These are phyloP conservation scores for Polyporus tsugae DNA, from an alignment of 1,284 basidiomycete species.

Conservation along the genomic window DNA sequence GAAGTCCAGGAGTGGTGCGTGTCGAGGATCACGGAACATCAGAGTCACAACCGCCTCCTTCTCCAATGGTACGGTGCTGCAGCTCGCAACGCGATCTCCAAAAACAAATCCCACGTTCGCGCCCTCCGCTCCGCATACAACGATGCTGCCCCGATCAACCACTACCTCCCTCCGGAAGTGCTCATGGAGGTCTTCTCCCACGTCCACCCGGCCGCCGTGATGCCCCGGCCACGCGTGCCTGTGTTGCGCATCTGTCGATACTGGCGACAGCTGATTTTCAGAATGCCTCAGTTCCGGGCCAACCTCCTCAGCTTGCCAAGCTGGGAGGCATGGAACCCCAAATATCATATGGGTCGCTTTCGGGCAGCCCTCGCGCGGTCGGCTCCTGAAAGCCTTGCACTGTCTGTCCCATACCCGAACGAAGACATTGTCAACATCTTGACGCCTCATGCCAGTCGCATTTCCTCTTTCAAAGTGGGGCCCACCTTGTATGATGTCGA, in stretches of 20 bases:
- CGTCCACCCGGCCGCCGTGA: background rate
- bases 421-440: background rate
- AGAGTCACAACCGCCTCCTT: background rate
- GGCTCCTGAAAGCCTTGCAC: background rate
- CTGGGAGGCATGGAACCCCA: background rate
- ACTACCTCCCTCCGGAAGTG: conserved; percentile 2
- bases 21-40: background rate
- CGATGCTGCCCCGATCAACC: background rate
- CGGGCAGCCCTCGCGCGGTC: background rate
- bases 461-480: background rate
- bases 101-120: background rate
- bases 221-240: background rate
- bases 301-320: background rate
- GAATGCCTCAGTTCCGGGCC: conserved; percentile 3
- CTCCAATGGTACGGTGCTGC: background rate
- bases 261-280: conserved; percentile 1
- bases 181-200: conserved; percentile 9
- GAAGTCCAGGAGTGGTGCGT: background rate
- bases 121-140: conserved; percentile 10
- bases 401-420: background rate
- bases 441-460: background rate
- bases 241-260: conserved; percentile 8
- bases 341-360: background rate
- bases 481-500: background rate
- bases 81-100: background rate